Conservation (phyloP, 2,329 filamentous ascomycete species). For the Botrytis sinoallii region DNA sequence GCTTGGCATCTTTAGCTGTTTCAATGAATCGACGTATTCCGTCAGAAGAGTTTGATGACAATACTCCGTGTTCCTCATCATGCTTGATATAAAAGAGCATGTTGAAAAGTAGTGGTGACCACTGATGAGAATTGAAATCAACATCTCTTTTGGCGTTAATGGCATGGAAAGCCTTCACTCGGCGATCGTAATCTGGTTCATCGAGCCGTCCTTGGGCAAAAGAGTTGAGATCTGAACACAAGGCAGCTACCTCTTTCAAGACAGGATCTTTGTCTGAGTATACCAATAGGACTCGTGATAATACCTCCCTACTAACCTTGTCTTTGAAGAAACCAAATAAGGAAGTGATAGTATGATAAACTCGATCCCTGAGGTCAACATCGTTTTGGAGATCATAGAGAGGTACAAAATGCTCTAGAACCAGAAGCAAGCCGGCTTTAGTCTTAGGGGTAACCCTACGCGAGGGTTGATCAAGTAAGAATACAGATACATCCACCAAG, state of each 20-base stretch:
- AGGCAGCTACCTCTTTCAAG: constrained; percentile 59
- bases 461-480: constrained; percentile 80
- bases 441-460: constrained; percentile 77
- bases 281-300: constrained; percentile 70
- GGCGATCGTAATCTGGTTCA: constrained; percentile 82
- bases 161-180: constrained; percentile 70
- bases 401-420: constrained; percentile 77
- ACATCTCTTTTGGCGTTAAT: constrained; percentile 63
- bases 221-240: constrained; percentile 80
- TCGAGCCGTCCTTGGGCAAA: constrained; percentile 70
- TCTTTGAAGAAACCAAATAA: constrained; percentile 92
- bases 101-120: constrained; percentile 86
- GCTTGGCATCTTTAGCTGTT: constrained; percentile 48
- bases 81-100: constrained; percentile 82
- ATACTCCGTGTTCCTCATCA: constrained; percentile 82
- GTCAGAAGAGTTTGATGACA: constrained; percentile 76
- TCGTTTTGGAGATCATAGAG: constrained; percentile 58
- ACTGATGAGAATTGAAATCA: constrained; percentile 67
- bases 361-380: constrained; percentile 55
- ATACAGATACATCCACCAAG: constrained; percentile 75
- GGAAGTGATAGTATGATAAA: constrained; percentile 73
- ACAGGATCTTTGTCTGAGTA: constrained; percentile 63
- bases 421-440: constrained; percentile 76
- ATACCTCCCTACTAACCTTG: constrained; percentile 66
- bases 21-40: constrained; percentile 76